Base-by-base conservation (phyloP, 2,329 filamentous ascomycete species). In the Diaporthe nobilis region DNA sequence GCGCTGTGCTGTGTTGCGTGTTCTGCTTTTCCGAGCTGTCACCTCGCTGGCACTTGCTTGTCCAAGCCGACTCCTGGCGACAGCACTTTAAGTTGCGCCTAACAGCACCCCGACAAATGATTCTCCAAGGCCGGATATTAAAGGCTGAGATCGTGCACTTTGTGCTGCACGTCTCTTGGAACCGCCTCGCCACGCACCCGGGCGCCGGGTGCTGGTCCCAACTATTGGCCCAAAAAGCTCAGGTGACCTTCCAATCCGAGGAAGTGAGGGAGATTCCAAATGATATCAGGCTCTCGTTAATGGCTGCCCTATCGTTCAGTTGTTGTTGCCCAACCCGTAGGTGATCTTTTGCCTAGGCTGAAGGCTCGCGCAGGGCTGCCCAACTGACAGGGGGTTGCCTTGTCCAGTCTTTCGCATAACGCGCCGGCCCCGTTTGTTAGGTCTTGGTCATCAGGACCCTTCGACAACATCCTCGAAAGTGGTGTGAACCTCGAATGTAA, bases 371-470 rank as follows among this genome's bases (percentile, higher is more conserved):
- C 58, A 58, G 25, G 28, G 73, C 68, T 44, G 75, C 72, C 75
- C 75, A 72, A 75, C 39, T 28, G 61, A 71, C 75, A 25, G 49
- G 72, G 58, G 20, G 17, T 61, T 15, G 72, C 72, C 75, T 65
- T 75, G 61, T 55, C 42, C 58, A 47, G 34, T 25, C 61, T 13
- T 34, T 49, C 51, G 42, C 34, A 53, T 44, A 31, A 28, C 44
- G 49, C 51, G 49, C 34, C 31, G 57, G 31, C 63, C 63, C 65
- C 31, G 65, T 68, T 55, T 73, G 71, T n/a, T 44, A n/a, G 34
- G 49, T 42, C 49, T 55, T 70, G 65, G 65, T 34, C 39, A 72
- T 73, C 47, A 34, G 1, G 37, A 20, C 34, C 37, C 39, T 73
- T 51, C 4, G 17, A 34, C 34, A 42, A 51, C 34, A 65, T 22